A percentile compares a stretch with the other conserved stretches of the same genome.
phyloP scores from a whole-genome alignment of 768 basidiomycete genomes.

The Lentinula detonsa region DNA sequence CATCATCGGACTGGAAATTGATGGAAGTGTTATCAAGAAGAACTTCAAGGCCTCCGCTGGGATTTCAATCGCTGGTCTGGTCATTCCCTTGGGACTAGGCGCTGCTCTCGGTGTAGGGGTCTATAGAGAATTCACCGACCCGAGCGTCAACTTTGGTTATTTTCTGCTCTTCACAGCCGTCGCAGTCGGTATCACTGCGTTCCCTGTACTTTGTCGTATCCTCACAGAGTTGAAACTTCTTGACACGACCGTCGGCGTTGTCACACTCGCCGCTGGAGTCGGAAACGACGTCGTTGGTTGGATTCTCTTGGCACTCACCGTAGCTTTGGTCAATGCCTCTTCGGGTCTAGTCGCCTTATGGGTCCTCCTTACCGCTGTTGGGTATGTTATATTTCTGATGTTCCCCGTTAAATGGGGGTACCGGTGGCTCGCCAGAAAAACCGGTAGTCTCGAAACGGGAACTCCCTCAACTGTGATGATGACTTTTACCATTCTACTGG shows the following conservation, averaged over 20 bases:
- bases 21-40: conserved; percentile 58
- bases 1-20: conserved; percentile 82
- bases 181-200: conserved; percentile 76
- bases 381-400: conserved; percentile 60
- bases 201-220: conserved; percentile 81
- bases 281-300: conserved; percentile 76
- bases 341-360: conserved; percentile 73
- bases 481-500: conserved; percentile 69
- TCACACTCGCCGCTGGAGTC: conserved; percentile 79
- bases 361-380: conserved; percentile 65
- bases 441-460: conserved; percentile 68
- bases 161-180: conserved; percentile 85
- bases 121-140: conserved; percentile 61
- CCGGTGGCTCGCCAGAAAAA: conserved; percentile 57
- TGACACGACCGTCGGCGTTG: conserved; percentile 79
- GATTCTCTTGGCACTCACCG: conserved; percentile 77
- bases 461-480: conserved; percentile 72
- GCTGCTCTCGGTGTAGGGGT: conserved; percentile 69
- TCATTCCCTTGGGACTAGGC: conserved; percentile 77
- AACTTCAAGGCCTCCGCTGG: conserved; percentile 52
- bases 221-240: conserved; percentile 78
- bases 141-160: conserved; percentile 61
- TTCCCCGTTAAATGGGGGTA: conserved; percentile 62
- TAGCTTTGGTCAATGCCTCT: conserved; percentile 78
- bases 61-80: conserved; percentile 63